These are phyloP conservation scores for Persicaria tinctoria DNA, from an alignment of 148 eudicot genomes.

Conservation along the genomic window DNA sequence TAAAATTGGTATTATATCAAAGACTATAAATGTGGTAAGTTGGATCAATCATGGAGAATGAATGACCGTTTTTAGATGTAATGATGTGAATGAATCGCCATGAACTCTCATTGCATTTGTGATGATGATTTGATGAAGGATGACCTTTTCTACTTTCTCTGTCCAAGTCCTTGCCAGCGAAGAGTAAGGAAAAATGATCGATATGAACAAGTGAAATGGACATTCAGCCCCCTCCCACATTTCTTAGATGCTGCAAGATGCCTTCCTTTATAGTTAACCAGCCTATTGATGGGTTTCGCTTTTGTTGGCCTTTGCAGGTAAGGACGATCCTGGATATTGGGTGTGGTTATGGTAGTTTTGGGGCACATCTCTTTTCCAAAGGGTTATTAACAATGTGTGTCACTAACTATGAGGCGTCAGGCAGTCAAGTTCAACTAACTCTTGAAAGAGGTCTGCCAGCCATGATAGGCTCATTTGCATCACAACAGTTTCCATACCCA, in stretches of 20 bases:
- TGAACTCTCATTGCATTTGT: background rate
- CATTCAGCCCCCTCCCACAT: background rate
- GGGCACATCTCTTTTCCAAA: constrained; percentile 74
- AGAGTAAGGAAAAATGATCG: background rate
- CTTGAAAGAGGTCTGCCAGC: constrained; percentile 99
- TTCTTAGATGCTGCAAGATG: background rate
- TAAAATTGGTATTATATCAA: background rate
- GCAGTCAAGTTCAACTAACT: constrained; percentile 94
- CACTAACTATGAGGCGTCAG: constrained; percentile 84
- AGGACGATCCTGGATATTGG: constrained; percentile 87
- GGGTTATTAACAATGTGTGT: constrained; percentile 74
- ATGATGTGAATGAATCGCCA: background rate
- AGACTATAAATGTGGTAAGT: background rate
- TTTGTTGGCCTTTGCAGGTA: constrained; percentile 40
- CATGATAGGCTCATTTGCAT: constrained; percentile 74
- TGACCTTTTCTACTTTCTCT: background rate
- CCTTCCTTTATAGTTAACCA: background rate
- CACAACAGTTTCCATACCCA: constrained; percentile 71
- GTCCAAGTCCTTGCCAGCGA: background rate
- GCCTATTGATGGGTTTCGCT: background rate
- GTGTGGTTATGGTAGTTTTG: constrained; percentile 97
- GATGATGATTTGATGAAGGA: background rate
- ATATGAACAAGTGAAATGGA: background rate
- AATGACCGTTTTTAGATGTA: background rate
- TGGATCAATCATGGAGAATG: background rate